Conservation (phyloP, 2,329 filamentous ascomycete genomes). For the Scleromitrula shiraiana region DNA sequence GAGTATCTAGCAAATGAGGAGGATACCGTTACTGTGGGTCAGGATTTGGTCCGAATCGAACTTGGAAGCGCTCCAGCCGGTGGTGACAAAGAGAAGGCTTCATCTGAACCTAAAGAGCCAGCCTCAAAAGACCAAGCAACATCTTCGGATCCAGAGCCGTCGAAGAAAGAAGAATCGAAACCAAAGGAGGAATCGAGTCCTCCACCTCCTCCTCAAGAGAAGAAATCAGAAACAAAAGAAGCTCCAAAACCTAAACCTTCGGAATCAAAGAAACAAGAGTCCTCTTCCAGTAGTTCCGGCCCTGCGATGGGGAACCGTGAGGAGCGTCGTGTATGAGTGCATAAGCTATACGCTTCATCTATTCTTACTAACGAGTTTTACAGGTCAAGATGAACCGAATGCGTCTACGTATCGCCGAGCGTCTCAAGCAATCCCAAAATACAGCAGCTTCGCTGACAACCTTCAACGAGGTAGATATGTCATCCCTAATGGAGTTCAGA, state of each 20-base stretch:
- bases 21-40: slow-evolving; percentile 89
- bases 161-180: slow-evolving; percentile 35
- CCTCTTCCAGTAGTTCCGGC: slow-evolving; percentile 25
- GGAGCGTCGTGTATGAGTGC: slow-evolving; percentile 72
- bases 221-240: slow-evolving; percentile 35
- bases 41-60: slow-evolving; percentile 83
- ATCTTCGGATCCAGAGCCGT: slow-evolving; percentile 35
- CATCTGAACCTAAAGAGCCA: slow-evolving; percentile 49
- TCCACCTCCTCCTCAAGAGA: slow-evolving; percentile 32
- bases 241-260: slow-evolving; percentile 33
- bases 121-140: slow-evolving; percentile 49
- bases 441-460: slow-evolving; percentile 94
- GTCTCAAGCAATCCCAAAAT: slow-evolving; percentile 98
- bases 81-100: slow-evolving; percentile 44
- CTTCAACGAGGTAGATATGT: slow-evolving; percentile 99
- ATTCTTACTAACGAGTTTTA: slow-evolving; percentile 13
- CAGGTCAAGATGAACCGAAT: slow-evolving; percentile 99
- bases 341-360: background rate
- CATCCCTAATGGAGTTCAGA: slow-evolving; percentile 90
- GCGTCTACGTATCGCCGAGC: slow-evolving; percentile 93
- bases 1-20: slow-evolving; percentile 89
- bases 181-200: slow-evolving; percentile 33
- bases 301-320: slow-evolving; percentile 63
- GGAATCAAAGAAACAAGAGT: slow-evolving; percentile 29
- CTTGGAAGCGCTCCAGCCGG: slow-evolving; percentile 56